Percentiles rank a stretch among this genome's conserved stretches.
These are phyloP conservation scores for Gnomoniopsis smithogilvyi DNA, from an alignment of 2,329 filamentous ascomycete species.

Conservation along the genomic window DNA sequence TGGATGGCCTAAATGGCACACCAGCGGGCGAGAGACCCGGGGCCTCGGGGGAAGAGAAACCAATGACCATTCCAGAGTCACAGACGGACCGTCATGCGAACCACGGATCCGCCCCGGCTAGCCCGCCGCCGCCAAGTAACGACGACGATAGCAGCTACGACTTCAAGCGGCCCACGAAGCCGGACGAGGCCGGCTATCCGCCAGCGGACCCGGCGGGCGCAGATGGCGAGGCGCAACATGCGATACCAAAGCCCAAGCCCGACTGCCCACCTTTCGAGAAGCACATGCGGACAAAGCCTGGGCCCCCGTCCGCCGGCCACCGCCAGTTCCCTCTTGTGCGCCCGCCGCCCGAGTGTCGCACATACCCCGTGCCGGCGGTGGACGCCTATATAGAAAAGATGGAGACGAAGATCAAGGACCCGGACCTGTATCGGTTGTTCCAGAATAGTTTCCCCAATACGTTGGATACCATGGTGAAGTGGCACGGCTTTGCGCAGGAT, in stretches of 20 bases:
- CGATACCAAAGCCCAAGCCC: neutral
- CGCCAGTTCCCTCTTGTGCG: conserved; percentile 37
- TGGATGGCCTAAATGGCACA: neutral
- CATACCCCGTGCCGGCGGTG: conserved; percentile 65
- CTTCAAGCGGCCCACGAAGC: conserved; percentile 6
- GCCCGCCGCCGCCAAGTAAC: neutral
- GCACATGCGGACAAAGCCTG: conserved; percentile 23
- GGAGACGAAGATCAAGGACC: conserved; percentile 38
- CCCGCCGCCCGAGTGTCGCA: conserved; percentile 65
- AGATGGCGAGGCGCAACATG: neutral
- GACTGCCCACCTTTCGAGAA: conserved; percentile 23
- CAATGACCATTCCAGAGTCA: neutral
- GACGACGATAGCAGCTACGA: conserved; percentile 3
- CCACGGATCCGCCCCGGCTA: conserved; percentile 1
- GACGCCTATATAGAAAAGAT: conserved; percentile 59
- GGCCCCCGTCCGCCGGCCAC: conserved; percentile 26
- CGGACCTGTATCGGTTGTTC: conserved; percentile 74
- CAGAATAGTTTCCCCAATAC: conserved; percentile 84
- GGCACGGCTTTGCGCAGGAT: conserved; percentile 59
- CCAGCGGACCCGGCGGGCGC: neutral
- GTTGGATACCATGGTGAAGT: conserved; percentile 76
- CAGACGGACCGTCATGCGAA: neutral
- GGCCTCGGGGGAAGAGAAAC: neutral
- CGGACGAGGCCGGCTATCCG: conserved; percentile 3
- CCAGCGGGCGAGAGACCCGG: neutral